Evolutionary conservation across 2,329 filamentous ascomycete genomes (phyloP).

Genomic region (Ciborinia camelliae): DNA sequence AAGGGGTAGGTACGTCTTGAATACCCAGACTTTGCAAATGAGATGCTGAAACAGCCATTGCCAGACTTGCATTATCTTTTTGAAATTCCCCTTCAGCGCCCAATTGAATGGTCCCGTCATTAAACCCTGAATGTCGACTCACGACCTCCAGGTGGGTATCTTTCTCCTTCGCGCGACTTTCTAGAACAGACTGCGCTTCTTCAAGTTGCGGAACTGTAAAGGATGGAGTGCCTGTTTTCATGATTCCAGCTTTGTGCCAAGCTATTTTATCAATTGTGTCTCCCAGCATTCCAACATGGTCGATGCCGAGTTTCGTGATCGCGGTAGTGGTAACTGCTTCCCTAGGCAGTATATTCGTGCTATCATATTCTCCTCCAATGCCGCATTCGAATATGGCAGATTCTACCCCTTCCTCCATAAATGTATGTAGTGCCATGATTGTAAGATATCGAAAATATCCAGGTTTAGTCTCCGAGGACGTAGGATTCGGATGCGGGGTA

Average conservation of each 20-base stretch:
- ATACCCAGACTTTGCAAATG: slow-evolving; percentile 45
- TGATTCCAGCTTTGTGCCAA: slow-evolving; percentile 89
- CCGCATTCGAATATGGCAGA: slow-evolving; percentile 87
- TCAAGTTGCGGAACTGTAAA: slow-evolving; percentile 60
- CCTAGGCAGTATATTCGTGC: slow-evolving; percentile 74
- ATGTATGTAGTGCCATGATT: slow-evolving; percentile 81
- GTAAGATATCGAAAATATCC: slow-evolving; percentile 93
- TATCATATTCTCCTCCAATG: slow-evolving; percentile 90
- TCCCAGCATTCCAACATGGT: slow-evolving; percentile 79
- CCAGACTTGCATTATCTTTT: slow-evolving; percentile 57
- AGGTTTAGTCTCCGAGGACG: slow-evolving; percentile 54
- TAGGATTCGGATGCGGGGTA: slow-evolving; percentile 23
- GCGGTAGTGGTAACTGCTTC: slow-evolving; percentile 59
- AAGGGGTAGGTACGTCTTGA: slow-evolving; percentile 7
- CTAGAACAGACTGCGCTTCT: slow-evolving; percentile 56
- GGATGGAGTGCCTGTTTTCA: slow-evolving; percentile 63
- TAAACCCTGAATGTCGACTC: slow-evolving; percentile 38
- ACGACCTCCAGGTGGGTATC: slow-evolving; percentile 28
- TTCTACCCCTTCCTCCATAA: slow-evolving; percentile 70
- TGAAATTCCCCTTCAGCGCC: slow-evolving; percentile 54
- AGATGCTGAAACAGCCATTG: slow-evolving; percentile 51
- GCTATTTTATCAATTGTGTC: slow-evolving; percentile 76
- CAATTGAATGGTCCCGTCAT: slow-evolving; percentile 44
- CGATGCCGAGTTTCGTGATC: slow-evolving; percentile 78
- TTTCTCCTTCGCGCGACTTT: slow-evolving; percentile 50